Base-by-base conservation (phyloP, 2,329 filamentous ascomycete genomes). In the Aspergillus udagawae region DNA sequence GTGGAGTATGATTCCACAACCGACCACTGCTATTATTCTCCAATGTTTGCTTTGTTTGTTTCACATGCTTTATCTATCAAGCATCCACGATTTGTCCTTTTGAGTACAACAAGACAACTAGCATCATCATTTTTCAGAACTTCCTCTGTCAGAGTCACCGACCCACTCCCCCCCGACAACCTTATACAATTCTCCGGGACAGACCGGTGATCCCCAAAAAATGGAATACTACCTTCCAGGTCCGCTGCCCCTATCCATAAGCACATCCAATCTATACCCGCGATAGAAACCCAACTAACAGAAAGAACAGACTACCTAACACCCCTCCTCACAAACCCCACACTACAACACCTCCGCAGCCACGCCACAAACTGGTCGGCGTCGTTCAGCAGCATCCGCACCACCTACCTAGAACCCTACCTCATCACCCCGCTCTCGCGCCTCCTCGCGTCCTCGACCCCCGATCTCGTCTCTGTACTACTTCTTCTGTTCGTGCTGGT, bases 401-500 rank as follows among this genome's bases (percentile, higher is more conserved):
- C 68, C 29, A 55, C 63, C 51, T 74, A 79, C 55, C 65, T 86
- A 3, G 80, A 84, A 60, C 77, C 75, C 23, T 83, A 82, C 69
- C 67, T 86, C 58, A 69, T 77, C 54, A 60, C 65, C 4, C 76
- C 75, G 0, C 59, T 76, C 47, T 71, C 73, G 20, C 60, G 59
- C 14, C 65, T 77, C 28, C 64, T 76, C 55, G 61, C 71, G 41
- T 66, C 65, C 25, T 67, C 68, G 20, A 69, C 69, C 53, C 69
- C 73, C 0, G 72, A 76, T 53, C 61, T 78, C 29, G 47, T 70
- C 48, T 72, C 73, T 12, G 61, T 77, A 21, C 52, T 75, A 7
- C 56, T 86, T 8, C 77, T 90, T 3, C 74, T 87, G 48, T 64
- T 86, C 29, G 75, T 86, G 55, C 73, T 93, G 52, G 79, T 91